A percentile compares a stretch with the other conserved stretches of the same genome.
phyloP scores from a whole-genome alignment of 192 early-diverging fungal species.

The Backusella liffmaniae region DNA sequence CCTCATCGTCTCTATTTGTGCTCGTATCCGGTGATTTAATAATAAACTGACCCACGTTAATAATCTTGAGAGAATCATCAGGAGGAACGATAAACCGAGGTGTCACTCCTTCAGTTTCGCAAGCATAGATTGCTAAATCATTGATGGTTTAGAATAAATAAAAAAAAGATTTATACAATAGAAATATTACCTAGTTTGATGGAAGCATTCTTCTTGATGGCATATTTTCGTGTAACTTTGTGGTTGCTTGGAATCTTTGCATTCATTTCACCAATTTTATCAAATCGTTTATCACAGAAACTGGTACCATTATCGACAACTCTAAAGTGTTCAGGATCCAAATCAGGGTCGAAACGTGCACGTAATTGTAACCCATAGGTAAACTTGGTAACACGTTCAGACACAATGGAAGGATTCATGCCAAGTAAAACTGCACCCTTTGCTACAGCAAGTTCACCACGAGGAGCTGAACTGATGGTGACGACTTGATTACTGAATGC shows the following conservation, averaged over 20 bases:
- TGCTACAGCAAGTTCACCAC: conserved; percentile 45
- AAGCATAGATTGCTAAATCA: not conserved
- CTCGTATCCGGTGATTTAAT: not conserved
- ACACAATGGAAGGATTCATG: conserved; percentile 41
- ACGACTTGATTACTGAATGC: conserved; percentile 17
- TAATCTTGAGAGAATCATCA: not conserved
- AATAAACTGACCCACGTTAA: not conserved
- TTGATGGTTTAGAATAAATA: not conserved
- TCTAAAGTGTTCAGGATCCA: conserved; percentile 41
- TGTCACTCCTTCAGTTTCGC: not conserved
- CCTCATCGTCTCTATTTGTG: not conserved
- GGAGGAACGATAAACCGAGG: not conserved
- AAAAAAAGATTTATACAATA: not conserved
- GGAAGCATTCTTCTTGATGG: conserved; percentile 1
- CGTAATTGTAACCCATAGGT: conserved; percentile 45
- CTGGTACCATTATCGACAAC: conserved; percentile 36
- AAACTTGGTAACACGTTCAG: conserved; percentile 40
- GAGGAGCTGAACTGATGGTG: conserved; percentile 27
- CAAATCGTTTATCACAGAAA: conserved; percentile 39
- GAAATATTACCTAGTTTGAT: not conserved
- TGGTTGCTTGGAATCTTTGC: conserved; percentile 5
- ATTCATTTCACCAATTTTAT: conserved; percentile 9
- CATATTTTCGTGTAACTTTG: not conserved
- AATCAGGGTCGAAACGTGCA: conserved; percentile 39
- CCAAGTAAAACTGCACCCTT: conserved; percentile 50